Conservation (phyloP, 352 stramenopile species). For the Globisporangium cylindrosporum region DNA sequence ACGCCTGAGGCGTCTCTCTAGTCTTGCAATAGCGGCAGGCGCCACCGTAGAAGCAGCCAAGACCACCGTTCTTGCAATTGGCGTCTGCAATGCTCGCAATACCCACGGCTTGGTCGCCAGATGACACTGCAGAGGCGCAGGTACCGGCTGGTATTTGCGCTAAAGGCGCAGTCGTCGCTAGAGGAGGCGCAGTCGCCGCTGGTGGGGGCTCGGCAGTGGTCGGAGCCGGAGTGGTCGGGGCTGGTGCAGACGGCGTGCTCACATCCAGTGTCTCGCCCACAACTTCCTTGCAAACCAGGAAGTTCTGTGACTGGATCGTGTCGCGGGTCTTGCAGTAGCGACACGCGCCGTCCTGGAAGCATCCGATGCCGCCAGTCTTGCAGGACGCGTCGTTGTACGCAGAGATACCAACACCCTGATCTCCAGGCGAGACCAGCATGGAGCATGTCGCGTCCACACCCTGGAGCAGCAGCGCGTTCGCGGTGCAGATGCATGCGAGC, state of each 20-base stretch:
- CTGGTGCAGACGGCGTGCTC: too few species aligned
- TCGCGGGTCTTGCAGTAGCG: constrained; percentile 26
- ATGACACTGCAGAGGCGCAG: not conserved
- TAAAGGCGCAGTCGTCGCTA: not conserved
- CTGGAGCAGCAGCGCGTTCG: not conserved
- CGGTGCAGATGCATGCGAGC: constrained; percentile 3
- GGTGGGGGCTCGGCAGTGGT: too few species aligned
- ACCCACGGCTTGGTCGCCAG: not conserved
- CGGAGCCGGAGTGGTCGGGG: not conserved
- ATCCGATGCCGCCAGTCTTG: constrained; percentile 21
- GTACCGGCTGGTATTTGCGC: not conserved
- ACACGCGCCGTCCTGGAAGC: constrained; percentile 13
- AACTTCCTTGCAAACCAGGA: not conserved
- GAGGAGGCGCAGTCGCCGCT: not conserved
- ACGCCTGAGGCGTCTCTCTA: constrained; percentile 12
- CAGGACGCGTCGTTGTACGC: constrained; percentile 15
- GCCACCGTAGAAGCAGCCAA: not conserved
- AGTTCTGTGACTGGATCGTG: constrained; percentile 18
- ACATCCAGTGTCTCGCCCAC: too few species aligned
- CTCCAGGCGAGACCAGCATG: constrained; percentile 6
- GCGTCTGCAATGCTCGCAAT: not conserved
- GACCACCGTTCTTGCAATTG: not conserved
- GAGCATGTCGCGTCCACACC: constrained; percentile 1
- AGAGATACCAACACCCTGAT: constrained; percentile 12
- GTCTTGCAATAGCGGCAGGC: constrained; percentile 23